Percentiles rank a stretch among this genome's conserved stretches.
Evolutionary conservation across 192 early-diverging fungal genomes (phyloP).

Genomic region (Umbelopsis sp.): DNA sequence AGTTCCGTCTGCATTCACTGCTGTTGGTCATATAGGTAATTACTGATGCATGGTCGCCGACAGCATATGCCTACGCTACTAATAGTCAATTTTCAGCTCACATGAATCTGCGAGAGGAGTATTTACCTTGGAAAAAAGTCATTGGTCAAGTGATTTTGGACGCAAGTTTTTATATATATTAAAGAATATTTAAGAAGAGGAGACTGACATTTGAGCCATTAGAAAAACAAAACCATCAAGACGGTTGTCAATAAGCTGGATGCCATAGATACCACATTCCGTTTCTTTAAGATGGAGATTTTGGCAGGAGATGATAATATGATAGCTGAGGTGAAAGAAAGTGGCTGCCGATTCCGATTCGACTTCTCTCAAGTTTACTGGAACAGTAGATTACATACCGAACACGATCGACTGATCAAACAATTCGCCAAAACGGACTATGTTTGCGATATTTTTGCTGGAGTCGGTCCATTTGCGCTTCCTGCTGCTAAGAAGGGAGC

Average conservation of each 20-base stretch:
- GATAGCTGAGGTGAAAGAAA: conserved; percentile 87
- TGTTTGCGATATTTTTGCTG: conserved; percentile 96
- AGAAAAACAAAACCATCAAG: conserved; percentile 86
- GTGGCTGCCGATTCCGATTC: conserved; percentile 87
- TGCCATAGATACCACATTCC: conserved; percentile 92
- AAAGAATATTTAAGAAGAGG: neutral
- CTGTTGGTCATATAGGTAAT: conserved; percentile 89
- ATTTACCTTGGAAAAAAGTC: conserved; percentile 84
- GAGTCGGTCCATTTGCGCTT: conserved; percentile 96
- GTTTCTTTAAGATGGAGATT: conserved; percentile 97
- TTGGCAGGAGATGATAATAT: conserved; percentile 88
- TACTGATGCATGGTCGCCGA: neutral
- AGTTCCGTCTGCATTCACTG: conserved; percentile 84
- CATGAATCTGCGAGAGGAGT: conserved; percentile 93
- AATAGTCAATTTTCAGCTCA: conserved; percentile 63
- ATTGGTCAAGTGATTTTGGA: conserved; percentile 97
- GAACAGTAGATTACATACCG: conserved; percentile 96
- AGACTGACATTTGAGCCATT: neutral
- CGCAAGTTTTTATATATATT: conserved; percentile 46
- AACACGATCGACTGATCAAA: conserved; percentile 91
- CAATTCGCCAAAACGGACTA: conserved; percentile 69
- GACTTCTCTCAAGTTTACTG: conserved; percentile 99
- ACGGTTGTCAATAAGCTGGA: conserved; percentile 98
- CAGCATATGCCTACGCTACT: neutral
- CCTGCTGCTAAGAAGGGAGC: conserved; percentile 86